Base-by-base conservation (phyloP, 2,329 filamentous ascomycete genomes). In the Alternaria panax region DNA sequence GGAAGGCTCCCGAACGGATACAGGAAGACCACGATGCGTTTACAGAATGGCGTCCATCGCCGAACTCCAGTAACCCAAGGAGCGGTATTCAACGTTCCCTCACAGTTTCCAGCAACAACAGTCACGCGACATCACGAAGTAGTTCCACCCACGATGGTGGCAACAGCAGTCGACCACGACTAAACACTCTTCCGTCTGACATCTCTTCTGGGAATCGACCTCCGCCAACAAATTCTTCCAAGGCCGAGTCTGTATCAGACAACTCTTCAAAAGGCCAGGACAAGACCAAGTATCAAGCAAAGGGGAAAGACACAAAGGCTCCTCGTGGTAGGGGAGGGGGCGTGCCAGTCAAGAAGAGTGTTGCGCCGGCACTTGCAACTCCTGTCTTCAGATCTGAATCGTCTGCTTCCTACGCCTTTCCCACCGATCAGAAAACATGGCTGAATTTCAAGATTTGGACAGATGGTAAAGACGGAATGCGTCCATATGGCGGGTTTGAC, bases 301-400 rank as follows among this genome's bases (percentile, higher is more conserved):
- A 78, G 22, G 76, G 75, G n/a, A 79, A 79, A 59, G 73, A 74
- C 38, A 78, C 76, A 5, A 71, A 72, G 42, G 75, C 75, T 25
- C 78, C 78, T 14, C 66, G 78, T 45, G 78, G 78, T 22, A 69
- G 77, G 52, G 75, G 78, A 11, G 78, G 76, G 18, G 78, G 78
- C 5, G 78, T 79, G 1, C 78, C 78, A 2, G 53, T 71, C 8
- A 79, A 78, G 60, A 69, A 60, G 36, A 53, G 66, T 7, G 60
- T 64, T 14, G 51, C 62, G 14, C 41, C 62, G 3, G 62, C 69
- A 14, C 57, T 66, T 9, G 53, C 46, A 36, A 62, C 65, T 8
- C 59, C 67, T 3, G 46, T 59, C 1, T 70, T 70, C 48, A 66
- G 73, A 52, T 51, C 64, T 20, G 75, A 76, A 28, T 70, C 73